phyloP scores from a whole-genome alignment of 192 early-diverging fungal species.

The Diversispora epigaea region DNA sequence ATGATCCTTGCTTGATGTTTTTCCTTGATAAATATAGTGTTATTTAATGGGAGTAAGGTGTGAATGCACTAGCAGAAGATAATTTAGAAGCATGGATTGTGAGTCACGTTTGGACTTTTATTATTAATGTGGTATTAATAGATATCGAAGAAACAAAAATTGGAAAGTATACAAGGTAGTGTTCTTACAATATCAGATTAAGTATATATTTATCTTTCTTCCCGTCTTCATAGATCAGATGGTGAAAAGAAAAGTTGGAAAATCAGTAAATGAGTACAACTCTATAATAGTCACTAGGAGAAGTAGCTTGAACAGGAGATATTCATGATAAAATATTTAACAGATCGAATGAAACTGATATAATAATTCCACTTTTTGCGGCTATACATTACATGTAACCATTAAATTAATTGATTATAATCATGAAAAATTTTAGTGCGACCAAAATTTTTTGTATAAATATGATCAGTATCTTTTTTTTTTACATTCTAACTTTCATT shows the following conservation, averaged over 20 bases:
- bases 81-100: conserved; percentile 15
- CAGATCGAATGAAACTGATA: background rate
- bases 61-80: background rate
- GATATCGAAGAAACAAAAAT: conserved; percentile 19
- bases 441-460: too few species aligned
- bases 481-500: too few species aligned
- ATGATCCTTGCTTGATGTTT: background rate
- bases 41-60: background rate
- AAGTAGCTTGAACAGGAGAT: conserved; percentile 13
- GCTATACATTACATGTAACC: too few species aligned
- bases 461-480: too few species aligned
- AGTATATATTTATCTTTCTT: background rate
- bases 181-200: conserved; percentile 15
- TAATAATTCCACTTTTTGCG: too few species aligned
- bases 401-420: too few species aligned
- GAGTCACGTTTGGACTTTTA: conserved; percentile 6
- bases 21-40: background rate
- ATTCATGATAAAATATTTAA: conserved; percentile 13
- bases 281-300: conserved; percentile 10
- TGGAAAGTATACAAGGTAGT: conserved; percentile 6
- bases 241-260: conserved; percentile 20
- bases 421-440: too few species aligned
- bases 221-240: conserved; percentile 3
- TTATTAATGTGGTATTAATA: conserved; percentile 12
- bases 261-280: conserved; percentile 1